Conservation (phyloP, 1,139 yeast genomes). For the Yamadazyma mexicana region DNA sequence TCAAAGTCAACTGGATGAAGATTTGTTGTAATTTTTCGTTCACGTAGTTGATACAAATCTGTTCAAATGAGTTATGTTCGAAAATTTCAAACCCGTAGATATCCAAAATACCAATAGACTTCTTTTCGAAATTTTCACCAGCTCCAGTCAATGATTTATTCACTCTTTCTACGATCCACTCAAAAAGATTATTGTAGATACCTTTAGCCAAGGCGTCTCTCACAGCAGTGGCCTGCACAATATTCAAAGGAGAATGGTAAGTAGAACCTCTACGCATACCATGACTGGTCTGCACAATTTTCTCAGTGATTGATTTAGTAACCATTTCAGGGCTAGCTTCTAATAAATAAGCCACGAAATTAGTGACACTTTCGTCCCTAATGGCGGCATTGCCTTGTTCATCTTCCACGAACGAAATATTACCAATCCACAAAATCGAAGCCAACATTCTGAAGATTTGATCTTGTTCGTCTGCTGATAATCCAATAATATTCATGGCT, state of each 20-base stretch:
- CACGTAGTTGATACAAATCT: slow-evolving; percentile 93
- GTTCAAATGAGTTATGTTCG: slow-evolving; percentile 95
- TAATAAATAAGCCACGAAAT: slow-evolving; percentile 87
- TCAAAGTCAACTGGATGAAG: slow-evolving; percentile 90
- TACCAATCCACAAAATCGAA: slow-evolving; percentile 92
- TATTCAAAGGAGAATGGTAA: slow-evolving; percentile 90
- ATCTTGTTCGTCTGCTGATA: slow-evolving; percentile 81
- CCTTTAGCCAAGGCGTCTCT: slow-evolving; percentile 96
- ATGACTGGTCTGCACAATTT: slow-evolving; percentile 87
- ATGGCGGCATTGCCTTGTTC: slow-evolving; percentile 83
- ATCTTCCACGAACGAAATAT: slow-evolving; percentile 80
- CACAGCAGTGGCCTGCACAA: slow-evolving; percentile 91
- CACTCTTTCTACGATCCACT: slow-evolving; percentile 96
- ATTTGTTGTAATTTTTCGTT: slow-evolving; percentile 97
- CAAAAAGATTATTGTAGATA: slow-evolving; percentile 86
- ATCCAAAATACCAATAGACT: slow-evolving; percentile 88
- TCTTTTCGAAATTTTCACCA: slow-evolving; percentile 47
- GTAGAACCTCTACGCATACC: slow-evolving; percentile 89
- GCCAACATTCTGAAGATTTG: slow-evolving; percentile 84
- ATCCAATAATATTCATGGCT: slow-evolving; percentile 89
- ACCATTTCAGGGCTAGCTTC: slow-evolving; percentile 75
- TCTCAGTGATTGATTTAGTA: slow-evolving; percentile 68
- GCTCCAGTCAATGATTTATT: slow-evolving; percentile 58
- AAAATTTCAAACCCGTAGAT: slow-evolving; percentile 98
- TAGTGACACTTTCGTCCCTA: slow-evolving; percentile 83